These are phyloP conservation scores for Hymenoscyphus fraxineus DNA, from an alignment of 2,329 filamentous ascomycete species.

Conservation along the genomic window DNA sequence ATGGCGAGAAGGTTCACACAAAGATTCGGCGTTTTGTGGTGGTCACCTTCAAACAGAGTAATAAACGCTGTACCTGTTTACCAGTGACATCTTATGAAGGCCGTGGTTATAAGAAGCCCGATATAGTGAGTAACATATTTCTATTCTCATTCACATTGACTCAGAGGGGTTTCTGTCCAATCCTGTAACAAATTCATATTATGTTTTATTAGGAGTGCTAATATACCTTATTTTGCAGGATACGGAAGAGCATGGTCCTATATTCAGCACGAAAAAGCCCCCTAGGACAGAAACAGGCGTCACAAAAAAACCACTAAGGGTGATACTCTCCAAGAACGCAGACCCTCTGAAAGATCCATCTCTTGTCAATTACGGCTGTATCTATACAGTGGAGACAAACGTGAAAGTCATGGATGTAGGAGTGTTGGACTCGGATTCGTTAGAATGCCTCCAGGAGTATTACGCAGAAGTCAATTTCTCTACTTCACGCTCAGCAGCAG, in stretches of 20 bases:
- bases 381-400: constrained; percentile 25
- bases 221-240: neutral
- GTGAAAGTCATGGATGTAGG: constrained; percentile 30
- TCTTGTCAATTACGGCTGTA: constrained; percentile 24
- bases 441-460: constrained; percentile 12
- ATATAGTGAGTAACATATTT: constrained; percentile 12
- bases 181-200: too few species aligned
- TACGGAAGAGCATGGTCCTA: constrained; percentile 24
- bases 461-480: constrained; percentile 10
- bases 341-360: constrained; percentile 18
- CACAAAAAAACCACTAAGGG: constrained; percentile 16
- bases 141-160: neutral
- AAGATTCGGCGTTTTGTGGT: constrained; percentile 28
- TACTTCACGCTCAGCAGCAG: neutral
- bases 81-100: constrained; percentile 22
- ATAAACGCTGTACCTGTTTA: constrained; percentile 20
- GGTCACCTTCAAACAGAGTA: constrained; percentile 14
- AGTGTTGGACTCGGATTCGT: constrained; percentile 19
- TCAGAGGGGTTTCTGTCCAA: neutral
- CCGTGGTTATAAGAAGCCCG: constrained; percentile 18
- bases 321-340: constrained; percentile 15
- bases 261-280: constrained; percentile 17
- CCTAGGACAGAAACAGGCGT: constrained; percentile 15
- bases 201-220: neutral
- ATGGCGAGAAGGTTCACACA: constrained; percentile 20